Evolutionary conservation across 2,329 filamentous ascomycete genomes (phyloP), one percentile per base, ranked within the genome.

Genomic region (Colletotrichum chrysophilum): DNA sequence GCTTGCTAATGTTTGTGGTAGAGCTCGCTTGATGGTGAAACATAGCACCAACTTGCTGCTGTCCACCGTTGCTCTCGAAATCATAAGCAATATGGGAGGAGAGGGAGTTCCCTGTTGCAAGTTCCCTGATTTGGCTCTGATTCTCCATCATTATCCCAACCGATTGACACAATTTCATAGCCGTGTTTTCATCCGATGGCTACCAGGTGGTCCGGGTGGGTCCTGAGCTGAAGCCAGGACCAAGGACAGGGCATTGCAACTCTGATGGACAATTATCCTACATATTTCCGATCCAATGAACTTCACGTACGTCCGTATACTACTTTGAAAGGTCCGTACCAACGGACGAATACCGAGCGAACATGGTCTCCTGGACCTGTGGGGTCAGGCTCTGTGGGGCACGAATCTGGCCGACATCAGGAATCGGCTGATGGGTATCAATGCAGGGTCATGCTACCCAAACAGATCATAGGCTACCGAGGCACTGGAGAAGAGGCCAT

Each of bases 111-210:
- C 36, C 60, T 60, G 16, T 61, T 32, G 26, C 34, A 34, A 13
- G 13, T 58, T 52, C 2, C 38, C 5, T 48, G 38, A 21, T 12
- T 48, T n/a, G 5, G 18, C 9, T 0, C 38, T 48, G 38, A 0
- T 48, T 18, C 5, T 48, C 38, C 38, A n/a, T 48, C 9, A 48
- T 12, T 48, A 48, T 48, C 3, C 18, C 18, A 10, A n/a, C 38
- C 18, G 5, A 21, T 21, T 7, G n/a, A 21, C 1, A 52, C 0
- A 21, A 7, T 7, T 21, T 1, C n/a, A 12, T 21, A 2, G 18
- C 18, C 0, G n/a, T 52, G 10, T 7, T 21, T 24, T 21, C 43
- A 13, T 13, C n/a, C 43, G n/a, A 52, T 52, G 10, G n/a, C n/a
- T 21, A 21, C n/a, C 0, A 3, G n/a, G 5, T 52, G 10, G n/a